Percentiles rank a stretch among this genome's conserved stretches.
These are phyloP conservation scores for Colletotrichum navitas DNA, from an alignment of 2,329 filamentous ascomycete species.

Conservation along the genomic window DNA sequence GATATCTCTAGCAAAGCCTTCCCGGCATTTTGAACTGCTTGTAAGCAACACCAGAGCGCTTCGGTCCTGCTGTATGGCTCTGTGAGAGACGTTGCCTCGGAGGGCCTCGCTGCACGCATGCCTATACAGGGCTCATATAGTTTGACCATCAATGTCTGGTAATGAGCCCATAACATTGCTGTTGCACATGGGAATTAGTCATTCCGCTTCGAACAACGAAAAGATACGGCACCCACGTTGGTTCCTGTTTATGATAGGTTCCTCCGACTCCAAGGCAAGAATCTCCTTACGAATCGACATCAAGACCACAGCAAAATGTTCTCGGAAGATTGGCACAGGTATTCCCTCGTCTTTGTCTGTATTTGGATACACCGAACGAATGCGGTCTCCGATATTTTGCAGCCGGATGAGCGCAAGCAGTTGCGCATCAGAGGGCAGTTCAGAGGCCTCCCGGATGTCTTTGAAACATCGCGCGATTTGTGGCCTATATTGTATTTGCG, in stretches of 20 bases:
- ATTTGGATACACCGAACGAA: conserved; percentile 46
- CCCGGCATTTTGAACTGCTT: conserved; percentile 48
- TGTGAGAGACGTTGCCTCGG: conserved; percentile 37
- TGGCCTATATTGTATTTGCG: conserved; percentile 49
- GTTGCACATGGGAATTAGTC: background rate
- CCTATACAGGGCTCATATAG: conserved; percentile 55
- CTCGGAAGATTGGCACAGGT: conserved; percentile 42
- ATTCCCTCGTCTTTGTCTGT: conserved; percentile 38
- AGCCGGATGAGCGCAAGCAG: conserved; percentile 52
- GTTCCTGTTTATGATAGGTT: conserved; percentile 12
- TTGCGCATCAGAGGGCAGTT: conserved; percentile 33
- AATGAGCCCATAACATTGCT: conserved; percentile 54
- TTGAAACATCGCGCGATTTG: conserved; percentile 54
- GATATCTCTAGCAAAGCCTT: conserved; percentile 47
- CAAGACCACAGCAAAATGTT: conserved; percentile 52
- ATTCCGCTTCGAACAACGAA: fast-evolving
- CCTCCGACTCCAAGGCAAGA: conserved; percentile 43
- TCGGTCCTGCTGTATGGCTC: conserved; percentile 49
- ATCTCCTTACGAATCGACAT: conserved; percentile 51
- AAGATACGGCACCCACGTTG: conserved; percentile 10
- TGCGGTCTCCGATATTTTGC: conserved; percentile 51
- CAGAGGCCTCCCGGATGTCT: conserved; percentile 44
- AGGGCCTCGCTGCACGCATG: conserved; percentile 44
- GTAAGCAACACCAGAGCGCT: conserved; percentile 54
- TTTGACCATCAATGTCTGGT: conserved; percentile 50